phyloP scores from a whole-genome alignment of 805 yeast genomes.

The Komagataella pseudopastoris region DNA sequence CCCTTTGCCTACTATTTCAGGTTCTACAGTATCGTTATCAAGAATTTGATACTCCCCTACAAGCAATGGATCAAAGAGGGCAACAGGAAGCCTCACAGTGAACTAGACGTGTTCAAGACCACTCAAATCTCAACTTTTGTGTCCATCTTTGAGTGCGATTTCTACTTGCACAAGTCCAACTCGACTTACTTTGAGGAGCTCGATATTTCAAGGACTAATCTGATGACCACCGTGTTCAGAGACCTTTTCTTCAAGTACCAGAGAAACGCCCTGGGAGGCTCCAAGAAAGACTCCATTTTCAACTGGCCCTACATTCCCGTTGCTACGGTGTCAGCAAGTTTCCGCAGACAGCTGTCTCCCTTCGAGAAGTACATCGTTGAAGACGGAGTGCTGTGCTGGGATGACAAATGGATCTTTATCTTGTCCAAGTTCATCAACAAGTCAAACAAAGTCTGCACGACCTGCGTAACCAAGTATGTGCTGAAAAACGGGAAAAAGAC shows the following conservation, averaged over 20 bases:
- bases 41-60: constrained; percentile 21
- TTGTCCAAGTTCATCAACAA: constrained; percentile 40
- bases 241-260: constrained; percentile 33
- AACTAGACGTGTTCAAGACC: constrained; percentile 26
- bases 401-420: constrained; percentile 73
- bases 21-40: constrained; percentile 36
- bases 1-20: constrained; percentile 57
- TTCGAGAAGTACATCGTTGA: constrained; percentile 43
- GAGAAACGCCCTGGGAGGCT: constrained; percentile 22
- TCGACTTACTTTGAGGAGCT: constrained; percentile 74
- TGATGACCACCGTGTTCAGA: constrained; percentile 44
- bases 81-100: constrained; percentile 18
- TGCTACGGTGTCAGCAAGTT: constrained; percentile 55
- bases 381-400: constrained; percentile 67
- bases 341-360: constrained; percentile 61
- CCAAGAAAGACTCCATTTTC: constrained; percentile 10
- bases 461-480: constrained; percentile 61
- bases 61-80: constrained; percentile 8
- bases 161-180: constrained; percentile 79
- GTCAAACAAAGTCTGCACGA: constrained; percentile 30
- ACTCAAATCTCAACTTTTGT: constrained; percentile 36
- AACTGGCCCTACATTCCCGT: constrained; percentile 61
- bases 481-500: constrained; percentile 71
- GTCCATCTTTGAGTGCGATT: constrained; percentile 72
- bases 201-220: constrained; percentile 63